Evolutionary conservation across 805 yeast genomes (phyloP), one percentile per base, ranked within the genome.

Genomic region (Ogataea minuta): DNA sequence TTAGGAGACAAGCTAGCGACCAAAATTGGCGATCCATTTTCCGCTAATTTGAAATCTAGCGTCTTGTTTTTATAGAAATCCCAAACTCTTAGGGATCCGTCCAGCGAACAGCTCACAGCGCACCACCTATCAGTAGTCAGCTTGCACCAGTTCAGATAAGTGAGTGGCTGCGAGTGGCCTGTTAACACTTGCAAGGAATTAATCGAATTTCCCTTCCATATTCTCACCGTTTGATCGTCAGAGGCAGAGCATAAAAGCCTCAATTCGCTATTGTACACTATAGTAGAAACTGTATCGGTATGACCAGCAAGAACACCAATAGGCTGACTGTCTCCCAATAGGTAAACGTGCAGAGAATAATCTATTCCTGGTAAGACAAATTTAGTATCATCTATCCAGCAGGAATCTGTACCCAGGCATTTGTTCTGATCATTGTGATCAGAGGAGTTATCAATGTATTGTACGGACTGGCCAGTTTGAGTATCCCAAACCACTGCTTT

Each of bases 51-150:
- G 26, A 66, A 52, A 41, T 61, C 59, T 17, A 74, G 26, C 6
- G 62, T 51, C 14, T 61, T 64, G 12, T 74, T 77, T n/a, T 56
- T 56, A 21, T 57, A 58, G 2, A 75, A 68, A 47, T 82, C 76
- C 95, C 95, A 86, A 0, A 85, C 48, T 43, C 82, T 71, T 2
- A 82, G 63, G 0, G 81, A 66, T 0, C 93, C 87, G 49, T 89
- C 95, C 59, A 85, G 63, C 1, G 93, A 79, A 2, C 79, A 69
- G 31, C 80, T 73, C 25, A 82, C 52, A 5, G 79, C 25, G 15
- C 23, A 43, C 60, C 60, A 57, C 9, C 36, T 31, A 14, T 34
- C 36, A 16, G 34, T 28, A 10, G 36, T 63, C 2, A 59, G 44
- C 44, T 64, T 50, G 36, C 81, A 37, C 95, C 95, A 79, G 32